Percentiles rank a stretch among this genome's conserved stretches.
Conservation (phyloP, 192 early-diverging fungal species). For the Rhizophagus prolifer region DNA sequence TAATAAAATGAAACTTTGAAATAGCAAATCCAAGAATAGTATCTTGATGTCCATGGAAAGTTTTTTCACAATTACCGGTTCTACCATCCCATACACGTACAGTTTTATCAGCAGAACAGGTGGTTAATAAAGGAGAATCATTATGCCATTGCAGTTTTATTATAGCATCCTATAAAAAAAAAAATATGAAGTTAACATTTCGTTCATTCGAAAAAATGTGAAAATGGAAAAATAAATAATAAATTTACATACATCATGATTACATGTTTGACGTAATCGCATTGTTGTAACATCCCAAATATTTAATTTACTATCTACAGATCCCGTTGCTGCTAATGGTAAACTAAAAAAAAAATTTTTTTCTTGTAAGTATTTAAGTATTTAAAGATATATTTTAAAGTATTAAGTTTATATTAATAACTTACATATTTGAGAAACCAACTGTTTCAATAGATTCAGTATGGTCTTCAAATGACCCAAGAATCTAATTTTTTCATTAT, state of each 20-base stretch:
- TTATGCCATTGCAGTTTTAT: constrained; percentile 74
- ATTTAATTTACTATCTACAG: constrained; percentile 83
- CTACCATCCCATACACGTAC: constrained; percentile 90
- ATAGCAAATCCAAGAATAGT: constrained; percentile 82
- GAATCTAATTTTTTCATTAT: too few species aligned
- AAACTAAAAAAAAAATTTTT: constrained; percentile 5
- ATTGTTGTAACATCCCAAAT: constrained; percentile 91
- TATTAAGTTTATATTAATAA: too few species aligned
- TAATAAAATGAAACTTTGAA: constrained; percentile 44
- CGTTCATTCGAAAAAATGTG: constrained; percentile 2
- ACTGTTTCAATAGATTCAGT: constrained; percentile 86
- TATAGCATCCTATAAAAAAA: constrained; percentile 65
- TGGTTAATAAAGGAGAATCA: constrained; percentile 66
- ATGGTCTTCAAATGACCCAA: constrained; percentile 81
- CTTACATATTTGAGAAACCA: constrained; percentile 67
- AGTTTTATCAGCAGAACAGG: constrained; percentile 71
- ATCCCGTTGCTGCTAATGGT: constrained; percentile 81
- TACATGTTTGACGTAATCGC: constrained; percentile 76
- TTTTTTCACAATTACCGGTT: constrained; percentile 74
- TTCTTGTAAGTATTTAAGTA: too few species aligned
- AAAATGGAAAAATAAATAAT: not conserved
- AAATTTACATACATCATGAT: constrained; percentile 63
- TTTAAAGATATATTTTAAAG: not conserved
- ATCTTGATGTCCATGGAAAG: constrained; percentile 84
- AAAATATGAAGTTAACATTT: not conserved